Conservation (phyloP, 1,139 yeast species). For the Dujonia santamariae region DNA sequence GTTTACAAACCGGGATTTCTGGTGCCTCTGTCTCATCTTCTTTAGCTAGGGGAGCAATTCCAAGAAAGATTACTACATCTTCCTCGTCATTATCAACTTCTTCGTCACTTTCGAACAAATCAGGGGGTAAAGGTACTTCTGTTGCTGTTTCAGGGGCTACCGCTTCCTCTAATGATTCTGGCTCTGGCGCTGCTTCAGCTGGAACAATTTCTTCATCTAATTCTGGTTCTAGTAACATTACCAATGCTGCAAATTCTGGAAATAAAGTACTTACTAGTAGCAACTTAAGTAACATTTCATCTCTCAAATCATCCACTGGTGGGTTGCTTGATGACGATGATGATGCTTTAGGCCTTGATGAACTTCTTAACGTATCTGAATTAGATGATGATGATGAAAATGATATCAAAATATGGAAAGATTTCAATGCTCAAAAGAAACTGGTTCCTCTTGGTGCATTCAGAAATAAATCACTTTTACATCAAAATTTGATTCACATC, state of each 20-base stretch:
- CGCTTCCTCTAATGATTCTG: not conserved
- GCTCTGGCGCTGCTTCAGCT: too few relatives aligned
- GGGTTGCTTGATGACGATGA: constrained; percentile 21
- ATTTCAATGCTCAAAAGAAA: constrained; percentile 47
- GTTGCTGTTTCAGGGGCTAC: not conserved
- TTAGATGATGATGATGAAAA: constrained; percentile 74
- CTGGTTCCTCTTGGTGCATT: constrained; percentile 86
- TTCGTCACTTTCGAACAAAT: too few relatives aligned
- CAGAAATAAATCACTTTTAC: constrained; percentile 66
- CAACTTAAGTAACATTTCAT: not conserved
- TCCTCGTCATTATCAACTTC: not conserved
- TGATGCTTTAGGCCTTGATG: constrained; percentile 74
- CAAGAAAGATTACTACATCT: not conserved
- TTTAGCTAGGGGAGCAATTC: not conserved
- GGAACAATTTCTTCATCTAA: too few relatives aligned
- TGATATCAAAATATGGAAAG: constrained; percentile 51
- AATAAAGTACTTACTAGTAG: too few relatives aligned
- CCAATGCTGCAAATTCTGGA: too few relatives aligned
- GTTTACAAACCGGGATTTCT: constrained; percentile 30
- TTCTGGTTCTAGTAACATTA: too few relatives aligned
- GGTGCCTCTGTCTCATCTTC: not conserved
- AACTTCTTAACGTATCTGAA: constrained; percentile 82
- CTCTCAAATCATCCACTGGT: not conserved
- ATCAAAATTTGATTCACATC: too few relatives aligned
- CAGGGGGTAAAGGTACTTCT: constrained; percentile 1